These are phyloP conservation scores for Neopestalotiopsis sp. DNA, from an alignment of 2,329 filamentous ascomycete genomes.

Conservation along the genomic window DNA sequence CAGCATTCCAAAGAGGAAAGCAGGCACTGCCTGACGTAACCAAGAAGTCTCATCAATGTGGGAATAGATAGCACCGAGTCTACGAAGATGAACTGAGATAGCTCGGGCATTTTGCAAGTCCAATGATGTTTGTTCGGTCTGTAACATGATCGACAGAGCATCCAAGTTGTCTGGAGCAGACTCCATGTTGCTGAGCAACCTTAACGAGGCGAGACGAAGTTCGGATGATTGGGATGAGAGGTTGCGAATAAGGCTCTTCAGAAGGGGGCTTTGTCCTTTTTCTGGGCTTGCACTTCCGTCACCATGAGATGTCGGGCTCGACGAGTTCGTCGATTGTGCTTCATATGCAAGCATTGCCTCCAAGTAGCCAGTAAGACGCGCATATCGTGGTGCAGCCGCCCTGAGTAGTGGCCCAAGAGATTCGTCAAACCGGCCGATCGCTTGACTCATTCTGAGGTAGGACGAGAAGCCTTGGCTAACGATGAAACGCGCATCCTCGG, in stretches of 20 bases:
- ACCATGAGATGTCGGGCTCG: slow-evolving; percentile 33
- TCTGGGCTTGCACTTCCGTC: slow-evolving; percentile 50
- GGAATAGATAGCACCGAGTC: slow-evolving; percentile 70
- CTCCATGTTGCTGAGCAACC: slow-evolving; percentile 70
- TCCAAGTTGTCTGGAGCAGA: slow-evolving; percentile 53
- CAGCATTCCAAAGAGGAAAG: slow-evolving; percentile 87
- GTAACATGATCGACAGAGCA: slow-evolving; percentile 68
- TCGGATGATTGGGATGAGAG: slow-evolving; percentile 77
- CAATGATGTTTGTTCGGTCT: slow-evolving; percentile 81
- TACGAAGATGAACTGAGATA: slow-evolving; percentile 85
- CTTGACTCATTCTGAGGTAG: slow-evolving; percentile 69
- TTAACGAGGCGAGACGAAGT: slow-evolving; percentile 74
- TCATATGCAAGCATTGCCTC: slow-evolving; percentile 66
- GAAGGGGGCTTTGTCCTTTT: slow-evolving; percentile 64
- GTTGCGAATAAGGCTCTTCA: slow-evolving; percentile 71
- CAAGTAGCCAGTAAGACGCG: slow-evolving; percentile 68
- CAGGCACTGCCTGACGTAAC: slow-evolving; percentile 74
- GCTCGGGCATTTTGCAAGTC: slow-evolving; percentile 76
- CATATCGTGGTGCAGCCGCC: slow-evolving; percentile 69
- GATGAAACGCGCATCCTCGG: slow-evolving; percentile 73
- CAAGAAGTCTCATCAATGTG: slow-evolving; percentile 63
- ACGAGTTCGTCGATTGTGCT: slow-evolving; percentile 30
- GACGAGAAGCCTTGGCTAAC: slow-evolving; percentile 76
- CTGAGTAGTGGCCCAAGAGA: slow-evolving; percentile 70
- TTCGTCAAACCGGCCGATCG: slow-evolving; percentile 61